phyloP scores from a whole-genome alignment of 768 basidiomycete species.

The Boletus edulis region DNA sequence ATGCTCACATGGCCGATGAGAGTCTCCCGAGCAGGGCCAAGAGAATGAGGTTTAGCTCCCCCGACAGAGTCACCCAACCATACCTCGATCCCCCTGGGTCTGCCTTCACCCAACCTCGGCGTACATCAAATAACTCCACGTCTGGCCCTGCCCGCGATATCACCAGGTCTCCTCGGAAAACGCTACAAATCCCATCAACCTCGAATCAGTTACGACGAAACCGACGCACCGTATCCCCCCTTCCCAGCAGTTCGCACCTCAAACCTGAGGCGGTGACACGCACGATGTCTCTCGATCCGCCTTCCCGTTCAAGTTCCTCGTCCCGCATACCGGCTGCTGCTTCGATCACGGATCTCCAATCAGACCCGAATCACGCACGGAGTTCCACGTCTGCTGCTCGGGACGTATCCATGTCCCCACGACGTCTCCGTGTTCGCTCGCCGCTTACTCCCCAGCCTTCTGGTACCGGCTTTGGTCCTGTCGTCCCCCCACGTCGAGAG shows the following conservation, averaged over 20 bases:
- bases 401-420: conserved; percentile 47
- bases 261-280: conserved; percentile 42
- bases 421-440: conserved; percentile 54
- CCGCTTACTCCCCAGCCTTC: conserved; percentile 70
- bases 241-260: conserved; percentile 30
- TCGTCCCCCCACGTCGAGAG: conserved; percentile 35
- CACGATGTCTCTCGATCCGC: conserved; percentile 76
- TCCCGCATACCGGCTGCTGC: conserved; percentile 27
- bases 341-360: conserved; percentile 34
- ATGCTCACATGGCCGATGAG: conserved; percentile 31
- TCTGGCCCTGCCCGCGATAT: conserved; percentile 22
- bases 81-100: conserved; percentile 58
- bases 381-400: conserved; percentile 27
- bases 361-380: conserved; percentile 17
- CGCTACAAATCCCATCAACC: conserved; percentile 30
- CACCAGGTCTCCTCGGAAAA: conserved; percentile 30
- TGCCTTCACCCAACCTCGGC: conserved; percentile 35
- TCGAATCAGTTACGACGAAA: conserved; percentile 32
- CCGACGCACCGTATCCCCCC: conserved; percentile 45
- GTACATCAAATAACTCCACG: conserved; percentile 13
- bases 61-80: conserved; percentile 37
- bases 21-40: conserved; percentile 39
- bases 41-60: conserved; percentile 53
- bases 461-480: conserved; percentile 41
- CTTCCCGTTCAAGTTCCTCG: conserved; percentile 28